phyloP scores from a whole-genome alignment of 2,329 filamentous ascomycete species.

The Xylaria sp. region DNA sequence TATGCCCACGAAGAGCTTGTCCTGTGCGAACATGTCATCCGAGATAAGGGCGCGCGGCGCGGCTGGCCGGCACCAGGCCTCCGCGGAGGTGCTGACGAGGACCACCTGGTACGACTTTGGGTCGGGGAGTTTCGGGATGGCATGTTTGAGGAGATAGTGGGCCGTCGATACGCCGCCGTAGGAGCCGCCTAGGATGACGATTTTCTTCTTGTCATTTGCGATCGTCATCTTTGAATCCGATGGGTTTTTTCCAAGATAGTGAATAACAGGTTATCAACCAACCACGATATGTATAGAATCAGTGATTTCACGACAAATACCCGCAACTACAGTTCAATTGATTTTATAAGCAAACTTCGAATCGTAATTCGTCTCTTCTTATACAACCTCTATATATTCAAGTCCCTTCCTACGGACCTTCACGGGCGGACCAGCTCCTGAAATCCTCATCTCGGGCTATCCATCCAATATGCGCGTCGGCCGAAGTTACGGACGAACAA shows the following conservation, averaged over 20 bases:
- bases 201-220: conserved; percentile 27
- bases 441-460: not conserved
- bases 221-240: conserved; percentile 17
- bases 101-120: conserved; percentile 53
- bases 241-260: not conserved
- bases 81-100: conserved; percentile 55
- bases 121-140: conserved; percentile 54
- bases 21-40: conserved; percentile 55
- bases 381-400: conserved; percentile 7
- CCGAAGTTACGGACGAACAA: conserved; percentile 28
- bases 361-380: conserved; percentile 4
- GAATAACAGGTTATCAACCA: not conserved
- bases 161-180: conserved; percentile 62
- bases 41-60: conserved; percentile 60
- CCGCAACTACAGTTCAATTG: not conserved
- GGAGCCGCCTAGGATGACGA: conserved; percentile 63
- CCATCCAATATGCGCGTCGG: conserved; percentile 14
- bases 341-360: not conserved
- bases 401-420: conserved; percentile 1
- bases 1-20: conserved; percentile 58
- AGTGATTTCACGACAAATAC: not conserved
- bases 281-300: not conserved
- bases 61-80: conserved; percentile 56
- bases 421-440: conserved; percentile 22
- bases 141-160: conserved; percentile 65